Percentiles rank a stretch among this genome's conserved stretches.
Conservation (phyloP, 768 basidiomycete genomes). For the Strobilomyces echinocephalus region DNA sequence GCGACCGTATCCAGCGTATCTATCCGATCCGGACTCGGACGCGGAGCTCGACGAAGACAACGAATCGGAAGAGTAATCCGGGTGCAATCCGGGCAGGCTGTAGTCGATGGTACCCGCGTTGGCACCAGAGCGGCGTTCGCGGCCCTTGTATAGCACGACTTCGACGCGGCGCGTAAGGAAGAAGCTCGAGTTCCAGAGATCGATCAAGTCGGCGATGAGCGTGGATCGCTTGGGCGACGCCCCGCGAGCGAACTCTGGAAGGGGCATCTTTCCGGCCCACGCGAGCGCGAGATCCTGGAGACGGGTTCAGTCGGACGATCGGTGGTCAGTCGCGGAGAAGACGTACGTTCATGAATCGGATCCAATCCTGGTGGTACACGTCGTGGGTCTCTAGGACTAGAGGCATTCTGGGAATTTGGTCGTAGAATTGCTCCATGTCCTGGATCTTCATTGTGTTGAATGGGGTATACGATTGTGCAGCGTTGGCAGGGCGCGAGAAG, state of each 20-base stretch:
- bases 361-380: constrained; percentile 76
- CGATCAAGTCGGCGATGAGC: constrained; percentile 65
- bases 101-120: constrained; percentile 51
- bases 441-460: constrained; percentile 70
- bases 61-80: constrained; percentile 37
- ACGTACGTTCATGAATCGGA: constrained; percentile 68
- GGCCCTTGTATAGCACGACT: constrained; percentile 74
- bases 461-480: constrained; percentile 58
- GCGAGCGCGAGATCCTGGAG: constrained; percentile 65
- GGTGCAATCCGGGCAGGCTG: constrained; percentile 45
- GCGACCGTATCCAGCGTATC: constrained; percentile 43
- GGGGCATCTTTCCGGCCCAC: constrained; percentile 74
- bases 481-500: constrained; percentile 69
- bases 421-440: constrained; percentile 72
- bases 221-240: constrained; percentile 52
- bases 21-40: constrained; percentile 40
- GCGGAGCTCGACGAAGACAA: constrained; percentile 38
- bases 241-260: constrained; percentile 47
- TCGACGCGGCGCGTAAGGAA: constrained; percentile 75
- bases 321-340: neutral
- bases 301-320: neutral
- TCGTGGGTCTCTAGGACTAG: constrained; percentile 69
- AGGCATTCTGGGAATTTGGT: constrained; percentile 68
- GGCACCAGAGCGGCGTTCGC: constrained; percentile 69
- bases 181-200: constrained; percentile 77